Evolutionary conservation across 2,329 filamentous ascomycete species (phyloP).

Genomic region (Penicillium polonicum): DNA sequence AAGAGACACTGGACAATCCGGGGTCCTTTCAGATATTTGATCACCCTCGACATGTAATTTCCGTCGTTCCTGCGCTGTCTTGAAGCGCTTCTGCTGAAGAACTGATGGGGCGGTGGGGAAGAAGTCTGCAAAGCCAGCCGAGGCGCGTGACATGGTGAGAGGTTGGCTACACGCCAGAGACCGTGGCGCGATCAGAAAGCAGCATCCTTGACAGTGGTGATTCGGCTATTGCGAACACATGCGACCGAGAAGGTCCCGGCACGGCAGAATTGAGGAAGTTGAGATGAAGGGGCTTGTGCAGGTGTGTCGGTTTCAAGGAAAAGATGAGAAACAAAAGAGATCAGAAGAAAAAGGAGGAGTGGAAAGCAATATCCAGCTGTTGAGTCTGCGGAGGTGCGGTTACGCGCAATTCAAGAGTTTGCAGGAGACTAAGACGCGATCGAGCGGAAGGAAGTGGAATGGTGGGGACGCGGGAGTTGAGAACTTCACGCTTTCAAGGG

Average conservation of each 20-base stretch:
- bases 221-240: conserved; percentile 23
- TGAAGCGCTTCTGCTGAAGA: conserved; percentile 50
- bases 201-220: conserved; percentile 40
- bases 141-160: conserved; percentile 73
- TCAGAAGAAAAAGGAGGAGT: background rate
- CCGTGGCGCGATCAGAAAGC: conserved; percentile 34
- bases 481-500: conserved; percentile 13
- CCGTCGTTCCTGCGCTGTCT: conserved; percentile 56
- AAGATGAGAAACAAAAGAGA: background rate
- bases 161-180: conserved; percentile 44
- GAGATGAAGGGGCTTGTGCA: conserved; percentile 1
- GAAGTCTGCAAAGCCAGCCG: conserved; percentile 81
- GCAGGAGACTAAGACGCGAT: conserved; percentile 16
- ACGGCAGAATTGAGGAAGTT: background rate
- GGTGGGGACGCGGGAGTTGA: conserved; percentile 10
- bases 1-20: conserved; percentile 4
- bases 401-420: conserved; percentile 20
- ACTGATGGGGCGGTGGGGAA: conserved; percentile 75
- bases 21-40: conserved; percentile 11
- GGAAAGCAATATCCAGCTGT: background rate
- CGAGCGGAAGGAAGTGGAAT: conserved; percentile 14
- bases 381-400: background rate
- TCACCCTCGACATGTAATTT: conserved; percentile 44
- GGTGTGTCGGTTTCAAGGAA: background rate
- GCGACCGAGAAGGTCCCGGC: conserved; percentile 17